Conservation (phyloP, 2,329 filamentous ascomycete genomes). For the Colletotrichum sp. region DNA sequence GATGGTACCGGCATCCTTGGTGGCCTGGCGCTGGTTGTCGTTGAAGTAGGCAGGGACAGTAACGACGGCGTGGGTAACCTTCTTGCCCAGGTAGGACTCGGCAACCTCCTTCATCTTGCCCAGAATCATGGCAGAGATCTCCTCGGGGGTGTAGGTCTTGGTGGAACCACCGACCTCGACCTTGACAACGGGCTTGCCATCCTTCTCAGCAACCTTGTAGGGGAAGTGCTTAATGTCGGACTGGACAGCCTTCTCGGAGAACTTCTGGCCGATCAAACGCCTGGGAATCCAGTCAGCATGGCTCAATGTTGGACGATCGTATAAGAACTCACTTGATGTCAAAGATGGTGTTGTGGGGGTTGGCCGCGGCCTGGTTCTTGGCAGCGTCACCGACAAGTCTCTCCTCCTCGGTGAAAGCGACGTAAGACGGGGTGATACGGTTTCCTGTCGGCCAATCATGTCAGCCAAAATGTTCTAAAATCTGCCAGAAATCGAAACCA, state of each 20-base stretch:
- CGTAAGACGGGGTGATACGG: constrained; percentile 94
- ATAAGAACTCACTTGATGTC: constrained; percentile 86
- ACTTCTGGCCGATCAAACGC: constrained; percentile 87
- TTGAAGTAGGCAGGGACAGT: constrained; percentile 99
- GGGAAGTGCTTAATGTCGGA: constrained; percentile 97
- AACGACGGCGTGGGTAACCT: constrained; percentile 86
- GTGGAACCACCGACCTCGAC: constrained; percentile 69
- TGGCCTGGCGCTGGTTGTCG: constrained; percentile 95
- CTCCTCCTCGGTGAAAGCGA: constrained; percentile 96
- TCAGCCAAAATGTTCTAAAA: background rate
- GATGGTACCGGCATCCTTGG: constrained; percentile 92
- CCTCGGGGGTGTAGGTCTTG: constrained; percentile 81
- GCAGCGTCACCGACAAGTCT: constrained; percentile 96
- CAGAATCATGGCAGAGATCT: constrained; percentile 81
- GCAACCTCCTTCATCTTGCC: constrained; percentile 87
- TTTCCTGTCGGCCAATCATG: constrained; percentile 64
- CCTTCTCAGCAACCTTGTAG: constrained; percentile 90
- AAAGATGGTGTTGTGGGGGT: constrained; percentile 78
- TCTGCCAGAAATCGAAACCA: background rate
- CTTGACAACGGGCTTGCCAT: constrained; percentile 86
- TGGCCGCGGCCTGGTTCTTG: constrained; percentile 90
- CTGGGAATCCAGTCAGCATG: constrained; percentile 44
- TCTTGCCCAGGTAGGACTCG: constrained; percentile 80
- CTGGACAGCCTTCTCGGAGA: constrained; percentile 84
- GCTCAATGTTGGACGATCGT: too few species aligned